These are phyloP conservation scores for Colletotrichum gloeosporioides DNA, from an alignment of 2,329 filamentous ascomycete species.

Conservation along the genomic window DNA sequence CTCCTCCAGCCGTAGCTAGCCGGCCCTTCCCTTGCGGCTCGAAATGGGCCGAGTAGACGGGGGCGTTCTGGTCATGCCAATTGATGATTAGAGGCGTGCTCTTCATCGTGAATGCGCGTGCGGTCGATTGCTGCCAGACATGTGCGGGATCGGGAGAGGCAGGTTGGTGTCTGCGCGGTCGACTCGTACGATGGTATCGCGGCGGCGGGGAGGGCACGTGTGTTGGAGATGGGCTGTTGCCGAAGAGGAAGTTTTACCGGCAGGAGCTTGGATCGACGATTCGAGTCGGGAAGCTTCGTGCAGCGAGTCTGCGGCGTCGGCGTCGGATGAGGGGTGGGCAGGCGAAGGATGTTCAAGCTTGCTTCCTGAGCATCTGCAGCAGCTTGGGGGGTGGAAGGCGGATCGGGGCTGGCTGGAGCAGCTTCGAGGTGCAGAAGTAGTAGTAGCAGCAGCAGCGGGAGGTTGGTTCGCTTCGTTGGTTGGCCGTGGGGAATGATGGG, in stretches of 20 bases:
- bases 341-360: slow-evolving; percentile 4
- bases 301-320: neutral
- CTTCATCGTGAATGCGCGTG: slow-evolving; percentile 76
- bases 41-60: slow-evolving; percentile 97
- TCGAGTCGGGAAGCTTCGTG: slow-evolving; percentile 16
- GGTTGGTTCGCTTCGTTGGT: neutral
- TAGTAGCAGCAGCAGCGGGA: slow-evolving; percentile 10
- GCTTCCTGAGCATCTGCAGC: slow-evolving; percentile 8
- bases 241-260: neutral
- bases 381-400: neutral
- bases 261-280: neutral
- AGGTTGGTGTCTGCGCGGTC: neutral
- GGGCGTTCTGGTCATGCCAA: slow-evolving; percentile 97
- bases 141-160: neutral
- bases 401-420: neutral
- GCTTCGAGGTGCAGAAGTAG: neutral
- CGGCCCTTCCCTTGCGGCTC: slow-evolving; percentile 91
- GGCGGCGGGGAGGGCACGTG: neutral
- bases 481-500: neutral
- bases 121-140: slow-evolving; percentile 23
- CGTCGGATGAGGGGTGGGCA: neutral
- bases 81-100: slow-evolving; percentile 94
- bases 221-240: neutral
- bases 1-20: slow-evolving; percentile 91
- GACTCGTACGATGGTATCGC: slow-evolving; percentile 4